phyloP scores from a whole-genome alignment of 345 rosid species.

The Hypericum perforatum region DNA sequence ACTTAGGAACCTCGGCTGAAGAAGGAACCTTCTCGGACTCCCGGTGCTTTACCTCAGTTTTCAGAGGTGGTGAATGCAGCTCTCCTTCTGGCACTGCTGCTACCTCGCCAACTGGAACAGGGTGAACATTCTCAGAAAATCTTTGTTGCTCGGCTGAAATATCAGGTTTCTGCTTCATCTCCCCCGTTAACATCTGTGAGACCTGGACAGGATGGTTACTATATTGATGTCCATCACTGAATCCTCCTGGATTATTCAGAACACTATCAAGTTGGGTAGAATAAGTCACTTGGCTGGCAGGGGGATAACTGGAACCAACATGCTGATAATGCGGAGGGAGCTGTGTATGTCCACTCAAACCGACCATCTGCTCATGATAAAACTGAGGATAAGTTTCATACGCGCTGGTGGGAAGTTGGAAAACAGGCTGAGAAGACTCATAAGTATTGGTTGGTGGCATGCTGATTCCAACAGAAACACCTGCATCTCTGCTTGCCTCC shows the following conservation, averaged over 20 bases:
- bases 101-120: slow-evolving; percentile 27
- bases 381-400: slow-evolving; percentile 38
- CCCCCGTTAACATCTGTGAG: slow-evolving; percentile 26
- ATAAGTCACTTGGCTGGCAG: slow-evolving; percentile 25
- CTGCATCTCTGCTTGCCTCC: slow-evolving; percentile 22
- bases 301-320: slow-evolving; percentile 29
- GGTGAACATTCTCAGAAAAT: slow-evolving; percentile 26
- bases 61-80: slow-evolving; percentile 21
- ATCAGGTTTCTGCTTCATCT: slow-evolving; percentile 29
- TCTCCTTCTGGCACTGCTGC: slow-evolving; percentile 25
- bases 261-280: slow-evolving; percentile 30
- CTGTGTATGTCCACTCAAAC: slow-evolving; percentile 30
- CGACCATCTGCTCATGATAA: slow-evolving; percentile 35
- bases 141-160: slow-evolving; percentile 23
- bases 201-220: slow-evolving; percentile 31
- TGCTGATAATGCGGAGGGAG: slow-evolving; percentile 31
- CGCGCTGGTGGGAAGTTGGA: slow-evolving; percentile 32
- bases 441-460: slow-evolving; percentile 30
- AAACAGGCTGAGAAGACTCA: slow-evolving; percentile 33
- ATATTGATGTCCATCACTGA: slow-evolving; percentile 27
- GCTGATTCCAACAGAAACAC: slow-evolving; percentile 26
- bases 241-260: slow-evolving; percentile 31
- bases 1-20: slow-evolving; percentile 33
- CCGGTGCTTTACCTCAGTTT: slow-evolving; percentile 20
- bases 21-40: slow-evolving; percentile 30